Conservation (phyloP, 805 yeast species). For the Starmerella sp. region DNA sequence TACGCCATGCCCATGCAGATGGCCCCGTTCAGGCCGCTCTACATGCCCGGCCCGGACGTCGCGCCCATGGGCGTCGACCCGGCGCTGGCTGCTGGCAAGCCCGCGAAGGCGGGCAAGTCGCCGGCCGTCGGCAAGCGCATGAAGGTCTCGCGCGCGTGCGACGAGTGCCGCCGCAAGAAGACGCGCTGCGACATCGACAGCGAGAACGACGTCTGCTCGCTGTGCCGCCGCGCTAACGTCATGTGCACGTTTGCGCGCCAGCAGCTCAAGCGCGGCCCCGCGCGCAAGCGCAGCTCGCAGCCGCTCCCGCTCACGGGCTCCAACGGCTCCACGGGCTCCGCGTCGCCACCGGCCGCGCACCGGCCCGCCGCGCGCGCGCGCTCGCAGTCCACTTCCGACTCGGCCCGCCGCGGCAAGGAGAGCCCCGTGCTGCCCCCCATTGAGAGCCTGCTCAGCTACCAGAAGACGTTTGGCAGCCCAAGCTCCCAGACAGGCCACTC, state of each 20-base stretch:
- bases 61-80: neutral
- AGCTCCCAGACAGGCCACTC: neutral
- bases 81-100: neutral
- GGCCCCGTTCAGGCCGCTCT: slow-evolving; percentile 2
- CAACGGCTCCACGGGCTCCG: neutral
- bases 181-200: slow-evolving; percentile 34
- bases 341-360: neutral
- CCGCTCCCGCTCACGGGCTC: neutral
- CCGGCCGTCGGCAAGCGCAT: slow-evolving; percentile 20
- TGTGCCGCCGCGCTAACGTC: slow-evolving; percentile 42
- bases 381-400: slow-evolving; percentile 6
- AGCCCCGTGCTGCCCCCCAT: slow-evolving; percentile 10
- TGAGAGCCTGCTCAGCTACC: slow-evolving; percentile 4
- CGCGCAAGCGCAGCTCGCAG: slow-evolving; percentile 35
- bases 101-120: neutral
- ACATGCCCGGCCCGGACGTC: neutral
- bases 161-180: slow-evolving; percentile 35
- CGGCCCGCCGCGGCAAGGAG: neutral
- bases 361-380: neutral
- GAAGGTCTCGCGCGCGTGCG: slow-evolving; percentile 25
- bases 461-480: neutral
- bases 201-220: slow-evolving; percentile 33
- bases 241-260: slow-evolving; percentile 45
- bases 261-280: slow-evolving; percentile 54
- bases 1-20: slow-evolving; percentile 3